phyloP scores from a whole-genome alignment of 805 yeast genomes.

The Kodamaea leandrae region DNA sequence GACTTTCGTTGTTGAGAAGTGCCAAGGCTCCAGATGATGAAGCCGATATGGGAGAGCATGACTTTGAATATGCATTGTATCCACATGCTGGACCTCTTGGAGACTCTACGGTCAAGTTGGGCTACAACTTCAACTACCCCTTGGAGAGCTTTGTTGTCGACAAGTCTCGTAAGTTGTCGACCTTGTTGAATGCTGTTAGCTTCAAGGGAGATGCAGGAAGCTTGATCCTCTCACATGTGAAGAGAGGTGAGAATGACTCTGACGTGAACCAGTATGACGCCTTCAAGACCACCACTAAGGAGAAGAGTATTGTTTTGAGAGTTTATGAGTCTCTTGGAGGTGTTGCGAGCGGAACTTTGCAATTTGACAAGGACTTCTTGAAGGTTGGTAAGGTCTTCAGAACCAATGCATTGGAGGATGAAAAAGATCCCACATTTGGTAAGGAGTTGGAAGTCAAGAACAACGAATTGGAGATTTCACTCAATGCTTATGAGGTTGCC shows the following conservation, averaged over 20 bases:
- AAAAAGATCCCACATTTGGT: constrained; percentile 23
- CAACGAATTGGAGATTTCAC: constrained; percentile 40
- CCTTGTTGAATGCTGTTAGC: constrained; percentile 19
- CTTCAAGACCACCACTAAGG: constrained; percentile 39
- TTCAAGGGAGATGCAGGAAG: constrained; percentile 43
- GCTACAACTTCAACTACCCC: constrained; percentile 73
- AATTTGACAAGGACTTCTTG: constrained; percentile 34
- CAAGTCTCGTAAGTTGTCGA: constrained; percentile 11
- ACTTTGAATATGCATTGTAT: constrained; percentile 74
- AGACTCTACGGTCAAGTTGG: constrained; percentile 65
- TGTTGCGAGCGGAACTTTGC: constrained; percentile 50
- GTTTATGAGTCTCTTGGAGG: constrained; percentile 92
- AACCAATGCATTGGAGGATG: constrained; percentile 61
- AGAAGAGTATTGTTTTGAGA: constrained; percentile 61
- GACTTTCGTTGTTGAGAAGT: constrained; percentile 81
- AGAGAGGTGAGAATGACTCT: constrained; percentile 83
- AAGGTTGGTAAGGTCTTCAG: constrained; percentile 48
- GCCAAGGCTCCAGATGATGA: constrained; percentile 93
- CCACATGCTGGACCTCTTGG: constrained; percentile 77
- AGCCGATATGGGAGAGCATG: constrained; percentile 92
- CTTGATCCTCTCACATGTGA: constrained; percentile 70
- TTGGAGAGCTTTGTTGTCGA: constrained; percentile 20
- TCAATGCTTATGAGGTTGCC: constrained; percentile 80
- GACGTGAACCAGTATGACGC: constrained; percentile 49
- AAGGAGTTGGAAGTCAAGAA: constrained; percentile 33